Base-by-base conservation (phyloP, 1,284 basidiomycete genomes). In the Ustilago nuda region DNA sequence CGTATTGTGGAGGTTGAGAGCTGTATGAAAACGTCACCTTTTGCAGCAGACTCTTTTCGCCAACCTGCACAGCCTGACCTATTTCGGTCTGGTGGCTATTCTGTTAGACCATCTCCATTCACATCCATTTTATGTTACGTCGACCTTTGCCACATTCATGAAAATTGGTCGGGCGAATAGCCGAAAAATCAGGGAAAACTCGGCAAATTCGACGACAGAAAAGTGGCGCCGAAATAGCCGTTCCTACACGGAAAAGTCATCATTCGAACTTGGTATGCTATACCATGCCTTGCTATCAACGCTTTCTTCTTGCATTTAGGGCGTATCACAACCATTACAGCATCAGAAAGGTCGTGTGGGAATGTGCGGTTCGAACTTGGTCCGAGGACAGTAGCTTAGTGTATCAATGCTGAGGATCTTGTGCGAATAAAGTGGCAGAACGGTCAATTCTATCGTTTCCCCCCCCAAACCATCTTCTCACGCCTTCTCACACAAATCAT, bases 221-320 rank as follows among this genome's bases (percentile, higher is more conserved):
- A 53, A n/a, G 3, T 11, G 4, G 48, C 37, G 61, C 67, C 67
- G 67, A 60, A 64, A 56, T 69, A 69, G 67, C 67, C 67, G 67
- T 46, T 54, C 9, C 35, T 39, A 57, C 13, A 35, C 55, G 27
- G 23, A 37, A 54, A 15, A 17, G 7, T 19, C 33, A 37, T 15
- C 32, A 54, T 37, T 45, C 43, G 7, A 4, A 17, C 50, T 33
- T 33, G 6, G 23, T 27, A 27, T 27, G 23, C 23, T 27, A 3
- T 27, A 27, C 23, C 3, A 27, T 27, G 23, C 46, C 23, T 27
- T 48, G 8, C 46, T 15, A 48, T 48, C 23, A 27, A 27, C 23
- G 23, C 3, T 27, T 27, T 27, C 23, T 27, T 27, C 23, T 27
- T 27, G 23, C 23, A 27, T 27, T 27, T 27, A 27, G 23, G 23